These are phyloP conservation scores for Aureobasidium sp. DNA, from an alignment of 2,329 filamentous ascomycete species.

Conservation along the genomic window DNA sequence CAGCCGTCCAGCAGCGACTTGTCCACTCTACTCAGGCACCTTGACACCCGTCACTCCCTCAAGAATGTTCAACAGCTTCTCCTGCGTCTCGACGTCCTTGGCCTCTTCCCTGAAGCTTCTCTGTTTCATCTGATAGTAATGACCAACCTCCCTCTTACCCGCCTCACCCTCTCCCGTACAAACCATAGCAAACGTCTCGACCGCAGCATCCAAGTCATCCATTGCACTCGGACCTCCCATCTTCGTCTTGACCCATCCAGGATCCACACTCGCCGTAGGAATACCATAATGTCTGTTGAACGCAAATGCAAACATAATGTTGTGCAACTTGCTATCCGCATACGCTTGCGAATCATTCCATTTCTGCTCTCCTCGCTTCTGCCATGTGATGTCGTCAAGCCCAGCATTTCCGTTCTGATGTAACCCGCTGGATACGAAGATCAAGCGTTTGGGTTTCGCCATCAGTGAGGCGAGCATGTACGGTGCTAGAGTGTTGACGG, in stretches of 20 bases:
- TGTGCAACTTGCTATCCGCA: constrained; percentile 48
- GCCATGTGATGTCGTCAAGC: constrained; percentile 33
- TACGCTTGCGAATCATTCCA: constrained; percentile 37
- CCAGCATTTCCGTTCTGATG: constrained; percentile 41
- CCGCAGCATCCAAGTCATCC: constrained; percentile 38
- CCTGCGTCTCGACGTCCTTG: constrained; percentile 35
- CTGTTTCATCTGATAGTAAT: constrained; percentile 28
- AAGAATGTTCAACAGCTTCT: constrained; percentile 34
- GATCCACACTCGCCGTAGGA: constrained; percentile 39
- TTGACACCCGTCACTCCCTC: constrained; percentile 27
- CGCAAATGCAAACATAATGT: constrained; percentile 47
- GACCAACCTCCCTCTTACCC: constrained; percentile 25
- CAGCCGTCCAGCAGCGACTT: too few relatives aligned
- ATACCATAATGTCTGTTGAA: constrained; percentile 42
- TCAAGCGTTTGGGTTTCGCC: constrained; percentile 39
- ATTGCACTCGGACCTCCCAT: constrained; percentile 38
- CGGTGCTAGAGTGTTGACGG: constrained; percentile 50
- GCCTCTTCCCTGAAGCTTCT: constrained; percentile 23
- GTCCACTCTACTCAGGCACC: constrained; percentile 17
- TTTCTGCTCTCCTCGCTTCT: constrained; percentile 20
- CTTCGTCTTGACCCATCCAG: constrained; percentile 38
- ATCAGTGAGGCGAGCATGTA: constrained; percentile 48
- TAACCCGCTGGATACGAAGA: constrained; percentile 45
- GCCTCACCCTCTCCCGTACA: constrained; percentile 35
- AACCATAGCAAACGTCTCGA: constrained; percentile 38